Percentiles rank a stretch among this genome's conserved stretches.
These are phyloP conservation scores for Rhinocladiella similis DNA, from an alignment of 2,329 filamentous ascomycete genomes.

Conservation along the genomic window DNA sequence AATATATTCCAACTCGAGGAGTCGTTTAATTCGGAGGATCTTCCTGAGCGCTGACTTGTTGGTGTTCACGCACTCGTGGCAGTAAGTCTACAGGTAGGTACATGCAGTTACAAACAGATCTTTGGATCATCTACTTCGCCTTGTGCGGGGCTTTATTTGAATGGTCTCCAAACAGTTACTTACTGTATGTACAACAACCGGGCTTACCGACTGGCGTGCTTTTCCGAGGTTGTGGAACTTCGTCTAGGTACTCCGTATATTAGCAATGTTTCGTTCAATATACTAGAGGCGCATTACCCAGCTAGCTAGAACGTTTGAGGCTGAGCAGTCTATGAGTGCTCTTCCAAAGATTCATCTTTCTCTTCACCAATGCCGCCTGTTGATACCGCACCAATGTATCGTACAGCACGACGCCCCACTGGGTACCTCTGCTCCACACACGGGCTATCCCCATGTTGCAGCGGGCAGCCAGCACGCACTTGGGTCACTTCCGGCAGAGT, in stretches of 20 bases:
- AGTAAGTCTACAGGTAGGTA: no score
- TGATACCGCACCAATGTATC: background rate
- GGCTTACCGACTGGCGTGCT: background rate
- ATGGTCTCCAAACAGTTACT: background rate
- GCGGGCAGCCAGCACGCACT: background rate
- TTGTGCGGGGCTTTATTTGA: background rate
- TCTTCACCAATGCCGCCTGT: background rate
- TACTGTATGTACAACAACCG: background rate
- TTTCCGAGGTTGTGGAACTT: background rate
- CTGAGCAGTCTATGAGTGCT: no score
- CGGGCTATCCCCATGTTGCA: slow-evolving; percentile 10
- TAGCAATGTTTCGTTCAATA: no score
- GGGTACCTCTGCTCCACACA: slow-evolving; percentile 11
- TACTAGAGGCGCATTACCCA: no score
- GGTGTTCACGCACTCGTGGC: no score
- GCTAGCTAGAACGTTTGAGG: no score
- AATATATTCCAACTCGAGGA: background rate
- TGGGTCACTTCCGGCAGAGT: background rate
- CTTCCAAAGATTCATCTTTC: no score
- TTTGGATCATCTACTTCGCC: background rate
- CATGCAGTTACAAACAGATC: background rate
- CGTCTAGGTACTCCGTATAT: no score
- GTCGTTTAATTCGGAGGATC: no score
- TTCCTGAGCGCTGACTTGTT: no score
- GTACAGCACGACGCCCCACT: background rate